phyloP scores from a whole-genome alignment of 306 rosid genomes.

The Citrullus mucosospermus region DNA sequence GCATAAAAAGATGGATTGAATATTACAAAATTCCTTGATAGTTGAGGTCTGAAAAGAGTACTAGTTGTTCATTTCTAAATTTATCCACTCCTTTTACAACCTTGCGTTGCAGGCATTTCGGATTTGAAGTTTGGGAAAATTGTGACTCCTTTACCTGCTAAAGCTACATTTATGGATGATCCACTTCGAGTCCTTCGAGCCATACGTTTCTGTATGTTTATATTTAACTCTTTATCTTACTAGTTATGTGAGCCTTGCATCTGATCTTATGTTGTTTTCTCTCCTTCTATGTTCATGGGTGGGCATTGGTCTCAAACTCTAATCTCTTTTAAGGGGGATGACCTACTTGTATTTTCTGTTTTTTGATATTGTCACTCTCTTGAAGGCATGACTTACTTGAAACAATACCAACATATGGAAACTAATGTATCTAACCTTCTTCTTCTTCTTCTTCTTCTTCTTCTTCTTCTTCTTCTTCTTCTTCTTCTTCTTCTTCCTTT shows the following conservation, averaged over 20 bases:
- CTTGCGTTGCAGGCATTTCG: conserved; percentile 39
- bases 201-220: conserved; percentile 63
- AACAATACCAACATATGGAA: background rate
- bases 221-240: background rate
- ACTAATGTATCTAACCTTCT: background rate
- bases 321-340: background rate
- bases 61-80: background rate
- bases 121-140: conserved; percentile 76
- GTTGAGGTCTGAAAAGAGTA: background rate
- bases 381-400: background rate
- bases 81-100: background rate
- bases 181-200: conserved; percentile 92
- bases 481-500: too few species aligned
- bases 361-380: background rate
- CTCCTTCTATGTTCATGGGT: background rate
- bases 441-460: too few species aligned
- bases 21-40: background rate
- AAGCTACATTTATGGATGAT: conserved; percentile 84
- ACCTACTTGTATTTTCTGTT: background rate
- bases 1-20: background rate
- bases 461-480: too few species aligned
- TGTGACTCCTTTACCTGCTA: conserved; percentile 83
- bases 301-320: background rate
- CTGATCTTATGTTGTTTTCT: background rate
- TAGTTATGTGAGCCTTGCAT: background rate